A percentile compares a stretch with the other conserved stretches of the same genome.
These are phyloP conservation scores for cucumber (Cucumis sativus) DNA, from an alignment of 306 rosid genomes.

Conservation along the genomic window Cucumber_9930_V3 NC_026657.2:6316501-6317000, in stretches of 20 bases:
- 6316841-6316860: background rate
- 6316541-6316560: too few relatives aligned
- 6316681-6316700: slow-evolving; percentile 35
- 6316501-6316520: too few relatives aligned
- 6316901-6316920: background rate
- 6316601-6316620: too few relatives aligned
- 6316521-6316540: too few relatives aligned
- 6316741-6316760: slow-evolving; percentile 95
- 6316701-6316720: background rate
- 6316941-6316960: background rate
- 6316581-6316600: too few relatives aligned
- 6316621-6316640: too few relatives aligned
- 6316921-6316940: background rate
- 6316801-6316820: slow-evolving; percentile 85
- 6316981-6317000: too few relatives aligned
- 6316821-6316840: slow-evolving; percentile 49
- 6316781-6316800: slow-evolving; percentile 90
- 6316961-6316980: too few relatives aligned
- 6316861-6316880: background rate
- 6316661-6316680: slow-evolving; percentile 19
- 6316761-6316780: slow-evolving; percentile 82
- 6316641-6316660: too few relatives aligned
- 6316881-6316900: background rate
- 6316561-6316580: too few relatives aligned
- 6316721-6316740: slow-evolving; percentile 81